Percentiles rank a stretch among this genome's conserved stretches.
Evolutionary conservation across 192 early-diverging fungal genomes (phyloP).

Genomic region (Coemansia sp.): DNA sequence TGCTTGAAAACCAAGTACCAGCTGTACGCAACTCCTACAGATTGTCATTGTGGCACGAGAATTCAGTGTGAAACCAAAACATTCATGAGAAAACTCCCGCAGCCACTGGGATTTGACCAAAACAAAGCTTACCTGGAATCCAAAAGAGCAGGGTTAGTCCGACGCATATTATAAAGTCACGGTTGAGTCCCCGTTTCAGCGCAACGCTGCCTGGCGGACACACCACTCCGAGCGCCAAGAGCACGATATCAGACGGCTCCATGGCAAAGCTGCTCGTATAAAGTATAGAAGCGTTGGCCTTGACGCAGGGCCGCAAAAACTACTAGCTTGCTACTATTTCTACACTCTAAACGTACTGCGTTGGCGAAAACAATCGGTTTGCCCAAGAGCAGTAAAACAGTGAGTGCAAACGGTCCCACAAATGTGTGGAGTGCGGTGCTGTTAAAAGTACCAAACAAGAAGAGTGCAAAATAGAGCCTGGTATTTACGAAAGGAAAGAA

Average conservation of each 20-base stretch:
- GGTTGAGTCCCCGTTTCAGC: slow-evolving; percentile 63
- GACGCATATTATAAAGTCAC: slow-evolving; percentile 69
- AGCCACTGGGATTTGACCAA: slow-evolving; percentile 1
- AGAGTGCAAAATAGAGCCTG: background rate
- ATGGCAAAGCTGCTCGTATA: slow-evolving; percentile 9
- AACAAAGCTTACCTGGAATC: slow-evolving; percentile 59
- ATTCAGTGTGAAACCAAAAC: background rate
- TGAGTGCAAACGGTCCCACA: too few species aligned
- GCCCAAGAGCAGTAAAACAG: too few species aligned
- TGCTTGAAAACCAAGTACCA: slow-evolving; percentile 53
- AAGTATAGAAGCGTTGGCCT: background rate
- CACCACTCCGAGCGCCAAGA: slow-evolving; percentile 43
- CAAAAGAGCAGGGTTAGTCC: slow-evolving; percentile 66
- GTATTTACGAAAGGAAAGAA: too few species aligned
- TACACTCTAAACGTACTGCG: background rate
- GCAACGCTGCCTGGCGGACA: slow-evolving; percentile 67
- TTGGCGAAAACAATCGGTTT: too few species aligned
- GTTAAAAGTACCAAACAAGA: background rate
- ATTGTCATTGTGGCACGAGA: too few species aligned
- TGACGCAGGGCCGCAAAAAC: background rate
- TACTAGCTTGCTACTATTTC: background rate
- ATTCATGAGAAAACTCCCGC: too few species aligned
- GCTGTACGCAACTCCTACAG: slow-evolving; percentile 44
- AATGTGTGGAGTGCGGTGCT: too few species aligned
- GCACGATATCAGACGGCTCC: slow-evolving; percentile 53